Conservation (phyloP, 352 stramenopile species). For the Globisporangium heterothallicum region DNA sequence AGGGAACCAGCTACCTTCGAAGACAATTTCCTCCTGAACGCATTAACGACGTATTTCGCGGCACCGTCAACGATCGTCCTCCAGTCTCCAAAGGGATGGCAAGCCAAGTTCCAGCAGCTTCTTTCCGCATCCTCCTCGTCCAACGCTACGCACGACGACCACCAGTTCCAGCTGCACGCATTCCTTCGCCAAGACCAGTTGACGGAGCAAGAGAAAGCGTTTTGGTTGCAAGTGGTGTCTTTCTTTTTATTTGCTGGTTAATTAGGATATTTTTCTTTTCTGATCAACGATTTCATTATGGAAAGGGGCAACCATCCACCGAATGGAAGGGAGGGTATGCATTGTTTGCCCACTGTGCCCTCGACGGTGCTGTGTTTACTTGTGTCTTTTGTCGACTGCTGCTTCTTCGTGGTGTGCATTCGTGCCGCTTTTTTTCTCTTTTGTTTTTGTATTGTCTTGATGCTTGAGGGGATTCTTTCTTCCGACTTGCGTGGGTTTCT, state of each 20-base stretch:
- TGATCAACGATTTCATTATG: too few species aligned
- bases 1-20: not conserved
- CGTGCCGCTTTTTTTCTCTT: too few species aligned
- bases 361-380: too few species aligned
- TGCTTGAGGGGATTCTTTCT: too few species aligned
- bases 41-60: constrained; percentile 4
- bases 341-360: too few species aligned
- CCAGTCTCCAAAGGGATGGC: not conserved
- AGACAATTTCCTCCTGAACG: not conserved
- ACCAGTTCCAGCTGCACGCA: not conserved
- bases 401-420: too few species aligned
- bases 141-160: not conserved
- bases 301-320: too few species aligned
- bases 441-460: too few species aligned
- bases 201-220: constrained; percentile 26
- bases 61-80: not conserved
- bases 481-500: too few species aligned
- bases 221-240: constrained; percentile 55
- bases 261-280: constrained; percentile 2
- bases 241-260: constrained; percentile 51
- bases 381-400: too few species aligned
- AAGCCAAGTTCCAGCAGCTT: constrained; percentile 1
- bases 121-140: not conserved
- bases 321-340: too few species aligned
- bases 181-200: not conserved